These are phyloP conservation scores for Psilocybe cyanescens DNA, from an alignment of 768 basidiomycete species.

Conservation along the genomic window DNA sequence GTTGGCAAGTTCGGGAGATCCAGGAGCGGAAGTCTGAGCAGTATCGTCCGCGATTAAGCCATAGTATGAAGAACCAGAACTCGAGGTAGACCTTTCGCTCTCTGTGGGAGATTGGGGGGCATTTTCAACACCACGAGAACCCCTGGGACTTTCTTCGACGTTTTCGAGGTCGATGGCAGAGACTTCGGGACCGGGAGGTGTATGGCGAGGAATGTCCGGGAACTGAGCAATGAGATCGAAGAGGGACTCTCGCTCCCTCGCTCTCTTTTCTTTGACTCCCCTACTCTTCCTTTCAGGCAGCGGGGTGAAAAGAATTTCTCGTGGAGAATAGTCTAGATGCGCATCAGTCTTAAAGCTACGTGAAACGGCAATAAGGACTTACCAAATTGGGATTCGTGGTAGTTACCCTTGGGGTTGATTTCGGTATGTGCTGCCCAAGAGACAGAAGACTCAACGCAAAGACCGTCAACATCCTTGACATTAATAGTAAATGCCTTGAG, in stretches of 20 bases:
- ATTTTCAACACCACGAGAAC: neutral
- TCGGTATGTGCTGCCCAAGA: neutral
- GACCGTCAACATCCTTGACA: neutral
- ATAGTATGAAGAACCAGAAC: slow-evolving; percentile 7
- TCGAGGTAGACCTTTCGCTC: slow-evolving; percentile 9
- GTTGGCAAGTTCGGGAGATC: slow-evolving; percentile 4
- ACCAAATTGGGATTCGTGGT: slow-evolving; percentile 4
- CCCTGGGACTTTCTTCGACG: neutral
- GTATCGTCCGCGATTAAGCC: slow-evolving; percentile 12
- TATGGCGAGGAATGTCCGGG: slow-evolving; percentile 19
- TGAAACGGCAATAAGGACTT: neutral
- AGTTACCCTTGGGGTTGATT: neutral
- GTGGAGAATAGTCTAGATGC: neutral
- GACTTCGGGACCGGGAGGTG: slow-evolving; percentile 6
- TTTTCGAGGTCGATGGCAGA: neutral
- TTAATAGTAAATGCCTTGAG: neutral
- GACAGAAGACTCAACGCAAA: neutral
- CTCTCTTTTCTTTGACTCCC: neutral
- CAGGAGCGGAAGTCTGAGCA: slow-evolving; percentile 14
- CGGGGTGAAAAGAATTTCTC: neutral
- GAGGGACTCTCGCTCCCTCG: slow-evolving; percentile 11
- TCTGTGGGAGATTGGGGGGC: neutral
- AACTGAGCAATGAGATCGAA: slow-evolving; percentile 25
- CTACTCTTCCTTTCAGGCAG: neutral
- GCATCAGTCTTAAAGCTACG: neutral